Evolutionary conservation across 202 grass and related monocot species (phyloP).

Genomic region (Setaria italica): DNA sequence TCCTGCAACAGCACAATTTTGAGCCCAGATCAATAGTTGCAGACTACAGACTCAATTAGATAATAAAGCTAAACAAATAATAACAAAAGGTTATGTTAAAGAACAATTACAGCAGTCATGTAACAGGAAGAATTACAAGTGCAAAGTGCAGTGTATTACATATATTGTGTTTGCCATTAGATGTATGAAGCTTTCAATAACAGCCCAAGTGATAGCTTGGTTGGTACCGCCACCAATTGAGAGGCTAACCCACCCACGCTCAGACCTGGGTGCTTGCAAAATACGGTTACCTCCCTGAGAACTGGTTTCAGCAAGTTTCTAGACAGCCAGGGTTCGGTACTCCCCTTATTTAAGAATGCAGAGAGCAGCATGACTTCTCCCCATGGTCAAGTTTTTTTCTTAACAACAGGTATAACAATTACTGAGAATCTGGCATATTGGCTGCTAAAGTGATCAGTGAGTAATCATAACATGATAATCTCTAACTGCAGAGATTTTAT

Average conservation of each 20-base stretch:
- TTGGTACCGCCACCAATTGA: not conserved
- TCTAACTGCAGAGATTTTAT: slow-evolving; percentile 26
- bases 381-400: not conserved
- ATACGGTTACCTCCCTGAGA: not conserved
- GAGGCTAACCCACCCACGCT: not conserved
- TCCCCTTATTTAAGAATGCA: not conserved
- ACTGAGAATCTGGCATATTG: slow-evolving; percentile 29
- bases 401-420: not conserved
- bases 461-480: not conserved
- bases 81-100: not conserved
- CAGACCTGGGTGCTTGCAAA: not conserved
- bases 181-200: slow-evolving; percentile 23
- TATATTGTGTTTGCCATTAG: slow-evolving; percentile 32
- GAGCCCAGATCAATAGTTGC: slow-evolving; percentile 24
- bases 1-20: slow-evolving; percentile 66
- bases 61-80: slow-evolving; percentile 8
- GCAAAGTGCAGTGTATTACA: slow-evolving; percentile 29
- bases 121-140: slow-evolving; percentile 40
- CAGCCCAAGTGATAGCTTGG: not conserved
- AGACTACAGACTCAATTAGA: slow-evolving; percentile 24
- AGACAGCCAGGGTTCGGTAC: not conserved
- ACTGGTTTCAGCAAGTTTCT: slow-evolving; percentile 1
- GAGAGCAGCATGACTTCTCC: not conserved
- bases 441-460: not conserved
- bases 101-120: not conserved